phyloP scores from a whole-genome alignment of 768 basidiomycete species.

The Asterophora parasitica region DNA sequence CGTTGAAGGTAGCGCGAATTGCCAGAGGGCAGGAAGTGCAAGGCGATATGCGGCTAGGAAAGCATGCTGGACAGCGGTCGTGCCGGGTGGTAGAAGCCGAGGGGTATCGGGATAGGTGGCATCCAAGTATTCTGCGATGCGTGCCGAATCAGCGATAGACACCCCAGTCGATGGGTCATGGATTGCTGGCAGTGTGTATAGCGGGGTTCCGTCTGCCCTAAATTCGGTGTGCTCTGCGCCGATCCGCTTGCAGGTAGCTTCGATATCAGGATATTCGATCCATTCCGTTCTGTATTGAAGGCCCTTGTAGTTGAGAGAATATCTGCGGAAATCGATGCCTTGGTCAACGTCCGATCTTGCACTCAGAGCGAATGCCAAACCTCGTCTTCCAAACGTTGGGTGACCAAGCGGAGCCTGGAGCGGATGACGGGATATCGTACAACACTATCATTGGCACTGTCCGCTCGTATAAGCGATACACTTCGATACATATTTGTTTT shows the following conservation, averaged over 20 bases:
- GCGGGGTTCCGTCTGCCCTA: neutral
- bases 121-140: conserved; percentile 45
- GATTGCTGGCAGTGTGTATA: conserved; percentile 40
- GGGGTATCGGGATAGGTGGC: conserved; percentile 32
- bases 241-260: conserved; percentile 25
- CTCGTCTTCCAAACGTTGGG: conserved; percentile 14
- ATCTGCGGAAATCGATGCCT: neutral
- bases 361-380: neutral
- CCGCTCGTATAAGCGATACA: no score
- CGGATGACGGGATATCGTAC: conserved; percentile 12
- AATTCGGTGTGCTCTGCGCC: conserved; percentile 25
- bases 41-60: conserved; percentile 3
- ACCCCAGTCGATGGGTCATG: conserved; percentile 31
- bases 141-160: conserved; percentile 34
- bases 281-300: conserved; percentile 33
- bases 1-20: conserved; percentile 16
- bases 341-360: neutral
- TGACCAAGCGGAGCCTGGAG: conserved; percentile 11
- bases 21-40: conserved; percentile 8
- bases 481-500: no score
- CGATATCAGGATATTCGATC: conserved; percentile 40
- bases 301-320: conserved; percentile 19
- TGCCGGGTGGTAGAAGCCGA: conserved; percentile 18
- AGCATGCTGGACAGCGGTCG: conserved; percentile 17
- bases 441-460: neutral